Conservation (phyloP, 2,329 filamentous ascomycete genomes). For the Cladosporium colombiae region DNA sequence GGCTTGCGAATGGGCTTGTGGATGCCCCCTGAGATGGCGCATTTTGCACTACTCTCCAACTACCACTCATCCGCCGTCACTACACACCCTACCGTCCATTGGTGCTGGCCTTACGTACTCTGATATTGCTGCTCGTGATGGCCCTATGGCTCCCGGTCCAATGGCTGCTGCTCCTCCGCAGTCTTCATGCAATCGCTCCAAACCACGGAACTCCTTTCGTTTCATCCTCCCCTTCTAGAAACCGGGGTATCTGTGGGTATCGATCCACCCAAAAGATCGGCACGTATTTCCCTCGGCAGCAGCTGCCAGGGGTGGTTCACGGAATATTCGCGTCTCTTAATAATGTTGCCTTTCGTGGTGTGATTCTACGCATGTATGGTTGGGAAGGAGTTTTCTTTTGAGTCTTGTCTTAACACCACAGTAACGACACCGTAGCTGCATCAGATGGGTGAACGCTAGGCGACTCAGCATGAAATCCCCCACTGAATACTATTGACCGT, state of each 20-base stretch:
- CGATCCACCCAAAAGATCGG: constrained; percentile 13
- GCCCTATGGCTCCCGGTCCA: neutral
- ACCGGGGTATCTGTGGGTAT: constrained; percentile 15
- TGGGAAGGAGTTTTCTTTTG: neutral
- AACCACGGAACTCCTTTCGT: constrained; percentile 14
- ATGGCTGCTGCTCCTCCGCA: constrained; percentile 4
- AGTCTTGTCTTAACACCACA: neutral
- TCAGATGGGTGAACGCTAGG: neutral
- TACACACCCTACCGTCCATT: neutral
- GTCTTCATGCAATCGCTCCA: constrained; percentile 1
- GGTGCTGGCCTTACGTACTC: constrained; percentile 2
- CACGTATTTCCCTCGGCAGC: neutral
- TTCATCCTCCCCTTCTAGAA: constrained; percentile 18
- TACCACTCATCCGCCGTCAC: neutral
- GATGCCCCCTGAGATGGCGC: constrained; percentile 7
- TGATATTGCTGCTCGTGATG: neutral
- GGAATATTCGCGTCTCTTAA: neutral
- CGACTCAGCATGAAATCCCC: constrained; percentile 1
- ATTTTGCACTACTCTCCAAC: neutral
- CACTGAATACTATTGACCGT: constrained; percentile 17
- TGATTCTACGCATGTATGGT: neutral
- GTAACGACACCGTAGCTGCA: neutral
- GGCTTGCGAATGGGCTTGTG: constrained; percentile 2
- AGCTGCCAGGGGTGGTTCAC: neutral
- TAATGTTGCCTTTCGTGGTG: neutral